Evolutionary conservation across 176 grass and related monocot genomes (phyloP), one percentile per base, ranked within the genome.

Genomic region (Alopecurus myosuroides): DNA sequence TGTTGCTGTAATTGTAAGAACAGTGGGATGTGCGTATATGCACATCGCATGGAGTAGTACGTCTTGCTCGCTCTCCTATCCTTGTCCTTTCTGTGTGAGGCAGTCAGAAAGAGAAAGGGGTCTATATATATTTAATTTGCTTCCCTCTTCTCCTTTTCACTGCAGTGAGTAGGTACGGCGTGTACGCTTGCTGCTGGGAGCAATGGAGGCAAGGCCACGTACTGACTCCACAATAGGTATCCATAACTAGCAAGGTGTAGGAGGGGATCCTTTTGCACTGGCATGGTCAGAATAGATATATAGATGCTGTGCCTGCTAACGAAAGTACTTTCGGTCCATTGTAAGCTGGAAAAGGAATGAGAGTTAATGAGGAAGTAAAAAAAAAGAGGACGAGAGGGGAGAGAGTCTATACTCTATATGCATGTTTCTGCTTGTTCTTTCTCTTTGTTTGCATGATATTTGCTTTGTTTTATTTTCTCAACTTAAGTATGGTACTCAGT

Each of bases 211-310:
- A 79, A 81, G 61, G 76, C 33, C 81, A 90, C 76, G 68, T 76
- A 80, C 76, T 76, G 53, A 66, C 61, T 77, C 49, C 30, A 10
- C 73, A 40, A 80, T 83, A 86, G 78, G 65, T 88, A 82, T 88
- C 80, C 87, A 81, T 84, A 89, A 89, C 87, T 87, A 86, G 87
- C 58, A 87, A 89, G 69, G 70, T 81, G 80, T 86, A 86, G 84
- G 41, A 89, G 10, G 41, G 75, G 61, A 74, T 89, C 53, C 62
- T 84, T 87, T 77, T 81, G 81, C 76, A 88, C 67, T 80, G 76
- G 37, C 74, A 78, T 80, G 30, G 48, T 76, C 33, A 68, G 75
- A 83, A 79, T 86, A 79, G 84, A 90, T 90, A 78, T 90, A 79
- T 86, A 82, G 87, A 85, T 74, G 90, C 29, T 84, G 83, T 84